Percentiles rank a stretch among this genome's conserved stretches.
Evolutionary conservation across 345 rosid genomes (phyloP).

Genomic region (Theobroma cacao): DNA sequence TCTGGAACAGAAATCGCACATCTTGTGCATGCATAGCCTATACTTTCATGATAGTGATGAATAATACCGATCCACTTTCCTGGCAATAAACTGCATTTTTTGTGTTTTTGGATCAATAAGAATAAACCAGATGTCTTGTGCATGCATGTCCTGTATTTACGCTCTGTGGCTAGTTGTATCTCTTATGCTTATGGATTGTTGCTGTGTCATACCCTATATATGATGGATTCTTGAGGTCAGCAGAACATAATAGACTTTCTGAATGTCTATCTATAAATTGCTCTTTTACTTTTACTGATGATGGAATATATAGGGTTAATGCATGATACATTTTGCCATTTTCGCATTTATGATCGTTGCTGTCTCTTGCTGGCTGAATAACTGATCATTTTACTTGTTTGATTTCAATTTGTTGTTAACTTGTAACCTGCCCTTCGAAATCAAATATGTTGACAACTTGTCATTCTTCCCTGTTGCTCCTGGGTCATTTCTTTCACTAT

Average conservation of each 20-base stretch:
- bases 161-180: not conserved
- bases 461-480: no score
- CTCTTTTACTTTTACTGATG: not conserved
- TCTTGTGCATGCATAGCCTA: not conserved
- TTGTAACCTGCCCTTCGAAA: not conserved
- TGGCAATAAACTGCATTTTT: not conserved
- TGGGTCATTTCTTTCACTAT: no score
- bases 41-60: not conserved
- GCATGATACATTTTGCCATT: not conserved
- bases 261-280: not conserved
- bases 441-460: not conserved
- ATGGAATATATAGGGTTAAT: not conserved
- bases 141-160: not conserved
- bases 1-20: not conserved
- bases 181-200: not conserved
- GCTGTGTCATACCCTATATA: not conserved
- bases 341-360: not conserved
- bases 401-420: not conserved
- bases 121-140: not conserved
- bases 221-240: not conserved
- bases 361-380: not conserved
- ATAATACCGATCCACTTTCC: not conserved
- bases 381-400: not conserved
- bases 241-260: no score
- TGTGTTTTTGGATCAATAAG: not conserved